phyloP scores from a whole-genome alignment of 176 grass and related monocot genomes.

The Alopecurus myosuroides region DNA sequence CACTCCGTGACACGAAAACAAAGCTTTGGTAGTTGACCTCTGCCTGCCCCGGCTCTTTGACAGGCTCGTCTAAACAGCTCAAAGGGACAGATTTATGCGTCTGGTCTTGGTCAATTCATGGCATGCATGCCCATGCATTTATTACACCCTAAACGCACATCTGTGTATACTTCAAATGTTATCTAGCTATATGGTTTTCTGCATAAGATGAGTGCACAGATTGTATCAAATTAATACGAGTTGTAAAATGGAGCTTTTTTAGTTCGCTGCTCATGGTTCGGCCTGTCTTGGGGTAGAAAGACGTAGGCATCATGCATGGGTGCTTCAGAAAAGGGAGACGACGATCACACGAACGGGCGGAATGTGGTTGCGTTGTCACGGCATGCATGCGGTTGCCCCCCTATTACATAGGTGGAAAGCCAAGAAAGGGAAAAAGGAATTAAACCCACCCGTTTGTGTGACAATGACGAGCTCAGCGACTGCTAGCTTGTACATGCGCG shows the following conservation, averaged over 20 bases:
- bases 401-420: constrained; percentile 16
- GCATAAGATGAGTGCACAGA: background rate
- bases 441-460: constrained; percentile 36
- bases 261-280: constrained; percentile 26
- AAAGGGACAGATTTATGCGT: constrained; percentile 12
- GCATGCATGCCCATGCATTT: constrained; percentile 26
- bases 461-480: constrained; percentile 24
- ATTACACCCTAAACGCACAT: constrained; percentile 7
- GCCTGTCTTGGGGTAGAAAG: background rate
- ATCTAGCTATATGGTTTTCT: background rate
- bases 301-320: constrained; percentile 14
- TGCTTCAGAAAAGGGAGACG: constrained; percentile 19
- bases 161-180: background rate
- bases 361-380: constrained; percentile 61
- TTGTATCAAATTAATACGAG: background rate
- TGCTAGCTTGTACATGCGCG: background rate
- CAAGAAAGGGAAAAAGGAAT: constrained; percentile 17
- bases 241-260: background rate
- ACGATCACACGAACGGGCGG: constrained; percentile 36
- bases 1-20: constrained; percentile 50
- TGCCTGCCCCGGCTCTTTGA: constrained; percentile 39
- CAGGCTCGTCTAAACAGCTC: constrained; percentile 33
- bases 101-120: constrained; percentile 21
- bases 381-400: constrained; percentile 22
- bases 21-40: constrained; percentile 49